Conservation (phyloP, 2,329 filamentous ascomycete genomes). For the Alternaria alternata region DNA sequence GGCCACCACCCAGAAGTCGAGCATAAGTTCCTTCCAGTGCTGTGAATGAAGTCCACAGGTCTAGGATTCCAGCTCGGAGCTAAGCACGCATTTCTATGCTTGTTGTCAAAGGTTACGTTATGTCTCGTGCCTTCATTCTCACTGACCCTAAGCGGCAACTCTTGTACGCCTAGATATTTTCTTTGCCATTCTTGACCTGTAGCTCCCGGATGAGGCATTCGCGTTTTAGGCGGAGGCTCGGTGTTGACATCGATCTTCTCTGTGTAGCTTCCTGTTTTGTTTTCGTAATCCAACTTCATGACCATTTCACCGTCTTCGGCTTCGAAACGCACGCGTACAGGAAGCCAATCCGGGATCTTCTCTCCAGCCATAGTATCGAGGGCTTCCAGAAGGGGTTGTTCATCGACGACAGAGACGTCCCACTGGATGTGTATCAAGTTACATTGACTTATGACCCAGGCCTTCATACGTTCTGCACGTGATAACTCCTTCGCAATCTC, state of each 20-base stretch:
- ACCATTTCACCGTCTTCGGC: slow-evolving; percentile 40
- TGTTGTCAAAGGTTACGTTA: background rate
- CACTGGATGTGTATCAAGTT: slow-evolving; percentile 36
- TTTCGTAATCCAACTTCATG: slow-evolving; percentile 40
- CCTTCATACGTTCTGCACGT: slow-evolving; percentile 33
- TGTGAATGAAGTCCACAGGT: slow-evolving; percentile 26
- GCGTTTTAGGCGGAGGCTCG: slow-evolving; percentile 8
- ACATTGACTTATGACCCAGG: slow-evolving; percentile 30
- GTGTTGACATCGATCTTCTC: slow-evolving; percentile 15
- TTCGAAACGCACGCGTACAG: slow-evolving; percentile 37
- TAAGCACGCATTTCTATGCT: slow-evolving; percentile 1
- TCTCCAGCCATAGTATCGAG: slow-evolving; percentile 38
- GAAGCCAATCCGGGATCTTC: slow-evolving; percentile 40
- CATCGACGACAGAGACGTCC: slow-evolving; percentile 30
- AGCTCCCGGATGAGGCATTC: background rate
- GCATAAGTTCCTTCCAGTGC: slow-evolving; percentile 31
- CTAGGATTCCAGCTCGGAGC: slow-evolving; percentile 2
- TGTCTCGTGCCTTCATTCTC: background rate
- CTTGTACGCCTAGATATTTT: slow-evolving; percentile 3
- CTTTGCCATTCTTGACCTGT: slow-evolving; percentile 14
- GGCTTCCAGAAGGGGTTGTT: slow-evolving; percentile 30
- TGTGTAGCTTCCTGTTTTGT: slow-evolving; percentile 19
- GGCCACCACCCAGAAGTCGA: slow-evolving; percentile 36
- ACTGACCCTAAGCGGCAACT: slow-evolving; percentile 5
- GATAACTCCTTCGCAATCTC: slow-evolving; percentile 11